Evolutionary conservation across 1,284 basidiomycete species (phyloP).

Genomic region (Ceratobasidium sp.): DNA sequence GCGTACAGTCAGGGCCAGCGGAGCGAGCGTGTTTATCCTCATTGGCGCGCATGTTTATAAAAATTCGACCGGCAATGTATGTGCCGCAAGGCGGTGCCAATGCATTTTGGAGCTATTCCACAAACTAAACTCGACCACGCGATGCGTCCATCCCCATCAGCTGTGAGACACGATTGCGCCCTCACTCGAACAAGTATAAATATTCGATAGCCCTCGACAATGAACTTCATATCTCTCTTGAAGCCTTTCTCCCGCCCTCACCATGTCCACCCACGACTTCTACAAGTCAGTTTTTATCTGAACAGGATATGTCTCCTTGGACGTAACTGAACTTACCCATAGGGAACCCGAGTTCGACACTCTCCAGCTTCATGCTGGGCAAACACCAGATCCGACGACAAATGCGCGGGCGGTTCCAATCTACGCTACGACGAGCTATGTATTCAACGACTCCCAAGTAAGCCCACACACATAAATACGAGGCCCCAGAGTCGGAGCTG

Average conservation of each 20-base stretch:
- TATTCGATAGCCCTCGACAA: neutral
- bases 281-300: conserved; percentile 16
- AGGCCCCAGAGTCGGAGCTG: neutral
- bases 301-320: neutral
- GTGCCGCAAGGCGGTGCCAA: too few relatives aligned
- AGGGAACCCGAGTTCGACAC: conserved; percentile 81
- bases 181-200: conserved; percentile 2
- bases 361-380: conserved; percentile 83
- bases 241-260: neutral
- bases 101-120: neutral
- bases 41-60: too few relatives aligned
- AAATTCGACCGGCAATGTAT: too few relatives aligned
- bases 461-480: neutral
- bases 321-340: neutral
- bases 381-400: conserved; percentile 53
- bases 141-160: conserved; percentile 5
- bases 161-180: conserved; percentile 20
- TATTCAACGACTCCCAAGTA: conserved; percentile 78
- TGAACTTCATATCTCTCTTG: neutral
- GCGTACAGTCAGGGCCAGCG: too few relatives aligned
- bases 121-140: conserved; percentile 6
- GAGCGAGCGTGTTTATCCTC: too few relatives aligned
- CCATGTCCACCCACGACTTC: conserved; percentile 27
- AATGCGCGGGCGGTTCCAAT: conserved; percentile 79
- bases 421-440: conserved; percentile 78